Base-by-base conservation (phyloP, 2,329 filamentous ascomycete species). In the Botrytis paeoniae region DNA sequence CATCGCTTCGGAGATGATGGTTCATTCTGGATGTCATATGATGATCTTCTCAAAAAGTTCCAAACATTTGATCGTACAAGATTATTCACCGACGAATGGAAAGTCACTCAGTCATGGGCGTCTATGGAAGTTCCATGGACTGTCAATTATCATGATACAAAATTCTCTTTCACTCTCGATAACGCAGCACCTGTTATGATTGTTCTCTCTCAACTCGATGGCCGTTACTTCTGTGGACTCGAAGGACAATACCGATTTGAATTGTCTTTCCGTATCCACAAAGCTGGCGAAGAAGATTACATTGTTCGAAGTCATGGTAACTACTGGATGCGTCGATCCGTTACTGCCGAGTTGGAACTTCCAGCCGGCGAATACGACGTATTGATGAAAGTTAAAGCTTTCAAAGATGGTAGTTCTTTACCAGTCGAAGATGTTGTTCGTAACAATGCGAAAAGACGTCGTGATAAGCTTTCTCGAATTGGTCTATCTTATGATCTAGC, bases 1-100 rank as follows among this genome's bases (percentile, higher is more conserved):
- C 88, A 90, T 78, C 84, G 83, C n/a, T 90, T 90, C 71, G 88
- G 88, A 37, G 86, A 88, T 76, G 88, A 91, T 77, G 88, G 88
- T 0, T 85, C 87, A 18, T 91, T 91, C 78, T 91, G 88, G 88
- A 90, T 90, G 75, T 84, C 87, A 0, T 90, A 89, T 76, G 85
- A 87, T 62, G 89, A 91, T 75, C 83, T 91, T 70, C 84, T 91
- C 8, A 85, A 85, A 77, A 90, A 89, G 75, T 91, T 87, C 77
- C 85, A 86, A 51, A 84, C 85, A 71, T 86, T 91, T 71, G 87
- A 90, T 77, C 85, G 89, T 18, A 91, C 89, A 0, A 84, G 89
- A 0, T 84, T 91, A 29, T 91, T 91, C 80, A 85, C 87, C 14
- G 79, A 83, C 2, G 85, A 88, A 73, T 91, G 89, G 89, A 84